Percentiles rank a stretch among this genome's conserved stretches.
Evolutionary conservation across 2,329 filamentous ascomycete species (phyloP).

Genomic region (Fusarium vanettenii): DNA sequence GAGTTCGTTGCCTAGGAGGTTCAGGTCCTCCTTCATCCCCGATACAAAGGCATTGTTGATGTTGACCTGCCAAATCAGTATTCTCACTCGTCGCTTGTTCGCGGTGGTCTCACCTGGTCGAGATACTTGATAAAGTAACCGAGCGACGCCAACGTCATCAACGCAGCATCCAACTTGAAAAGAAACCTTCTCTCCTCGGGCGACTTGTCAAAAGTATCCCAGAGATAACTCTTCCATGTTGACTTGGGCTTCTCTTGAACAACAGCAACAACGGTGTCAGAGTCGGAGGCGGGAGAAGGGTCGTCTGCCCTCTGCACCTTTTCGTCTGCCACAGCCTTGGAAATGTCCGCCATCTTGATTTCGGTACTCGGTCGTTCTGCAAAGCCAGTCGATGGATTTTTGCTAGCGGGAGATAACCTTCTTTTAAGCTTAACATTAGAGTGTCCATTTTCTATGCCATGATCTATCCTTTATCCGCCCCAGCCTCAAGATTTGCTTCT

Average conservation of each 20-base stretch:
- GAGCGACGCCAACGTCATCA: slow-evolving; percentile 51
- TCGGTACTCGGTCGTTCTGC: not conserved
- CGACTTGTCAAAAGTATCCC: slow-evolving; percentile 60
- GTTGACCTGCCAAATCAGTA: slow-evolving; percentile 26
- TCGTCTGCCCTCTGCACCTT: not conserved
- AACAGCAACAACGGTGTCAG: not conserved
- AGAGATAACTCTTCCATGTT: slow-evolving; percentile 59
- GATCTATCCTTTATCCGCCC: fast-evolving
- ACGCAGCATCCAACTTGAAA: slow-evolving; percentile 56
- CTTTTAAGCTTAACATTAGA: slow-evolving; percentile 14
- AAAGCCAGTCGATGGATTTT: fast-evolving
- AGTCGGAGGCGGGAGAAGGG: not conserved
- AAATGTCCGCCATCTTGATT: not conserved
- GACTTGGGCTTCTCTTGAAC: slow-evolving; percentile 20
- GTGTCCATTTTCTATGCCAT: fast-evolving
- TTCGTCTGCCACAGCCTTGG: not conserved
- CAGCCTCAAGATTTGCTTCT: not conserved
- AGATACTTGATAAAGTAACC: slow-evolving; percentile 55
- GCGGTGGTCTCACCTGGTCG: slow-evolving; percentile 41
- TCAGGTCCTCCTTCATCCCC: slow-evolving; percentile 63
- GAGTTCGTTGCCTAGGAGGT: slow-evolving; percentile 55
- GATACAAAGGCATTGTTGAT: slow-evolving; percentile 48
- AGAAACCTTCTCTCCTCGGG: slow-evolving; percentile 55
- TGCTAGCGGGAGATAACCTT: not conserved
- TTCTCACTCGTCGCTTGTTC: fast-evolving